A percentile compares a stretch with the other conserved stretches of the same genome.
Conservation (phyloP, 768 basidiomycete species). For the Serendipita sp. region DNA sequence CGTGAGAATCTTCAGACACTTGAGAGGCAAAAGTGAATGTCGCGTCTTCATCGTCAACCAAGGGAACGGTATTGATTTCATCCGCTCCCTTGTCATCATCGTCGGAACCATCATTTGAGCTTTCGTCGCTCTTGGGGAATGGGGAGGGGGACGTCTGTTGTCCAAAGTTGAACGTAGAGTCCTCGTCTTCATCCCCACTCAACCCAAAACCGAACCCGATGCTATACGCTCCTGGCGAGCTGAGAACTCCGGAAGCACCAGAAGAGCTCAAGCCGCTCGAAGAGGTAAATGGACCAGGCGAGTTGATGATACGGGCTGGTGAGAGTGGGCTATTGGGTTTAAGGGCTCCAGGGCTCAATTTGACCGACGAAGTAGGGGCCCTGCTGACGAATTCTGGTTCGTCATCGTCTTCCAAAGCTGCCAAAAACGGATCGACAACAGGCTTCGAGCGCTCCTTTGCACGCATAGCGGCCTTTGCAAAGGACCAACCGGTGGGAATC, state of each 20-base stretch:
- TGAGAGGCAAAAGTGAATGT: not conserved
- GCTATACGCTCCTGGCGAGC: not conserved
- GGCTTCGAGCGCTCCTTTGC: not conserved
- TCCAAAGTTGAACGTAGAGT: not conserved
- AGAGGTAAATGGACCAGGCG: not conserved
- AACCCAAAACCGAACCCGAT: not conserved
- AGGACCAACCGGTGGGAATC: not conserved
- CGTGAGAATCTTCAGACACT: not conserved
- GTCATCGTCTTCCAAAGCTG: not conserved
- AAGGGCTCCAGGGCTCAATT: not conserved
- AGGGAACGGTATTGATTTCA: not conserved
- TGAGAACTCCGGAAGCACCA: not conserved
- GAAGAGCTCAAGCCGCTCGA: not conserved
- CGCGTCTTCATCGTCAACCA: not conserved
- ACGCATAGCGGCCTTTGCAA: not conserved
- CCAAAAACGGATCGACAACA: not conserved
- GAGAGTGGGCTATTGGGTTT: not conserved
- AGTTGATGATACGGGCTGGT: not conserved
- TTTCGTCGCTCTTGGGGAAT: not conserved
- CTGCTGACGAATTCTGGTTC: not conserved
- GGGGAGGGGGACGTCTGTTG: not conserved
- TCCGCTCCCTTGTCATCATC: too few species aligned
- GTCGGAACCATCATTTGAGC: not conserved
- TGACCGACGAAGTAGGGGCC: not conserved
- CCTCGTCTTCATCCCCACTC: constrained; percentile 1